Evolutionary conservation across 805 yeast genomes (phyloP).

Genomic region (Schwanniomyces pseudopolymorphus): DNA sequence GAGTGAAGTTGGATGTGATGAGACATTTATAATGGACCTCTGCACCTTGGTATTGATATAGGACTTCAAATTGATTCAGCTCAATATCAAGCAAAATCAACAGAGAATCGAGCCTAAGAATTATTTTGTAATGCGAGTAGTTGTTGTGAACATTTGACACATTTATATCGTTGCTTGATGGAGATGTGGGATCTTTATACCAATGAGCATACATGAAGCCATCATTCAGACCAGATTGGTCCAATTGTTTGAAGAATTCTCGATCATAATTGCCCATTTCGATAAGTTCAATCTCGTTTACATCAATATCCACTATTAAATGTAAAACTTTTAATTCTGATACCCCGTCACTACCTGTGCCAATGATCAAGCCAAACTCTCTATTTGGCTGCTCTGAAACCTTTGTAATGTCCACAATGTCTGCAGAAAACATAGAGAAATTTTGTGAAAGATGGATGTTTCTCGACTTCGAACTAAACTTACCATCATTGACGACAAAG

Average conservation of each 20-base stretch:
- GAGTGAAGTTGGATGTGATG: neutral
- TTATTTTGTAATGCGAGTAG: slow-evolving; percentile 14
- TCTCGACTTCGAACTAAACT: slow-evolving; percentile 5
- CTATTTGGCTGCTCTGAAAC: neutral
- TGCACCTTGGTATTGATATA: neutral
- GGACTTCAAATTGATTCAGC: slow-evolving; percentile 9
- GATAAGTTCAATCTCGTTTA: slow-evolving; percentile 6
- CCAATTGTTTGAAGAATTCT: slow-evolving; percentile 10
- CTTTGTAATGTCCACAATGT: neutral
- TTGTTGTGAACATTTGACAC: slow-evolving; percentile 9
- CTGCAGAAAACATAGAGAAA: neutral
- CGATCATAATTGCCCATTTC: slow-evolving; percentile 18
- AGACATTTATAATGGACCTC: slow-evolving; percentile 1
- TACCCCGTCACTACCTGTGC: slow-evolving; percentile 6
- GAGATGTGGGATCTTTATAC: slow-evolving; percentile 7
- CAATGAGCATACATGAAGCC: slow-evolving; percentile 10
- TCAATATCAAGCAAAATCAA: slow-evolving; percentile 13
- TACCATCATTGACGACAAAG: slow-evolving; percentile 9
- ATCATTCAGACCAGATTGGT: slow-evolving; percentile 9
- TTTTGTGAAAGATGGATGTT: neutral
- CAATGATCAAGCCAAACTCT: slow-evolving; percentile 16
- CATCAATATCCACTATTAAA: slow-evolving; percentile 7
- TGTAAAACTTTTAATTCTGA: slow-evolving; percentile 13
- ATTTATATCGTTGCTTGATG: neutral
- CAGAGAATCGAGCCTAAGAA: slow-evolving; percentile 14